Base-by-base conservation (phyloP, 306 rosid genomes). In the Vachellia collinsii region DNA sequence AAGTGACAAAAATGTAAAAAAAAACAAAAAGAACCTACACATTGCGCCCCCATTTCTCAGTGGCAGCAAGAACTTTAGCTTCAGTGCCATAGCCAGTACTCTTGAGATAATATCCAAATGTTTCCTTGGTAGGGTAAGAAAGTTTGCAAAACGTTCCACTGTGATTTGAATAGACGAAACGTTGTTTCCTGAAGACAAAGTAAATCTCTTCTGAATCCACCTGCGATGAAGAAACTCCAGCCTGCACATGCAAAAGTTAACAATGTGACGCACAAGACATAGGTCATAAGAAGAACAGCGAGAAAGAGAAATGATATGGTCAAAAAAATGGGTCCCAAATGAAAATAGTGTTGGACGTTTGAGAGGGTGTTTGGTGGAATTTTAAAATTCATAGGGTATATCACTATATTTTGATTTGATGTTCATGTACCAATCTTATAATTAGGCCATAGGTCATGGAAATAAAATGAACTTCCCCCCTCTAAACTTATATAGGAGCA, bases 31-130 rank as follows among this genome's bases (percentile, higher is more conserved):
- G 69, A 87, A 93, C 97, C 78, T 86, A 96, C 99, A 87, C 88
- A 77, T 93, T 96, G 81, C 97, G 93, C 54, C 97, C 99, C 98
- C 99, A 96, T 87, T 90, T 96, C 83, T 93, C 97, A 61, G 87
- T 84, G 62, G 99, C 97, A 80, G 92, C 85, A 76, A 77, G 82
- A 79, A 92, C 87, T 88, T 96, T 96, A 59, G 98, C 88, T 76
- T 96, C 98, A 11, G 98, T 86, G 13, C 99, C 98, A 80, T 96
- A 93, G 69, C 99, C 98, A 72, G 91, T 93, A 80, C 84, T 54
- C 86, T 90, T 96, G 79, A 90, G 89, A 86, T 93, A 96, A 88
- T 86, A 85, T 77, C 92, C 92, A 76, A 93, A 81, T 36, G 89
- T 80, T 85, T 96, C 97, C 87, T 96, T 96, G 16, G 98, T 96